These are phyloP conservation scores for Parachlorella kessleri DNA, from an alignment of 139 green algal species.

Conservation along the genomic window DNA sequence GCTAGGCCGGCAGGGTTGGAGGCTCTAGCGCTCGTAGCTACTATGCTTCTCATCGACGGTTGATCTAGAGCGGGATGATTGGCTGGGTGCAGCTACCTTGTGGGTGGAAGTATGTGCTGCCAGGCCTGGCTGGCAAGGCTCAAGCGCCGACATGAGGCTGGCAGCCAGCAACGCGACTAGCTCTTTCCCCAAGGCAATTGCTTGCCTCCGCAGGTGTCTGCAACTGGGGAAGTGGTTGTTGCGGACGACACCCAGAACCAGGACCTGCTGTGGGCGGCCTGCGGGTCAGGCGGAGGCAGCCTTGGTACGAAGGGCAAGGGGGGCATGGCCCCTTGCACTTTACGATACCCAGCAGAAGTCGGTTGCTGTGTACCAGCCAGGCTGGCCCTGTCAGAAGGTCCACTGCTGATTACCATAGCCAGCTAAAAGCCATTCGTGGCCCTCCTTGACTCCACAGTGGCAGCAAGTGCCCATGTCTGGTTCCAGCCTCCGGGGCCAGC, in stretches of 20 bases:
- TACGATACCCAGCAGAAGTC: too few relatives aligned
- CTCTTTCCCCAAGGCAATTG: background rate
- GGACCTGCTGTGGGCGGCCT: conserved; percentile 1
- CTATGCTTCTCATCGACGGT: too few relatives aligned
- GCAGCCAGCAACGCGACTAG: background rate
- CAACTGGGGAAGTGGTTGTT: background rate
- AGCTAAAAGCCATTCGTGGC: background rate
- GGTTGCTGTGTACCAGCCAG: background rate
- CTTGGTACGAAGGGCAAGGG: background rate
- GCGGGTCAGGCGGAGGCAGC: conserved; percentile 9
- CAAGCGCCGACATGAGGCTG: too few relatives aligned
- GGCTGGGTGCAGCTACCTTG: background rate
- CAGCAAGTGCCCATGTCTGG: background rate
- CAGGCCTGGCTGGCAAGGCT: background rate
- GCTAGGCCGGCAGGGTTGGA: background rate
- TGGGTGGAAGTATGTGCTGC: background rate
- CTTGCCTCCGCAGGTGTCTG: conserved; percentile 1
- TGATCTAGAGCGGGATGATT: too few relatives aligned
- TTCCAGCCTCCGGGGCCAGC: background rate
- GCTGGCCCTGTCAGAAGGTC: background rate
- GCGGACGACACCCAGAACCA: background rate
- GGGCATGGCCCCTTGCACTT: background rate
- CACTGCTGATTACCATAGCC: background rate
- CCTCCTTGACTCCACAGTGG: background rate
- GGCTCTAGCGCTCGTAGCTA: too few relatives aligned